Percentiles rank a stretch among this genome's conserved stretches.
Evolutionary conservation across 2,329 filamentous ascomycete genomes (phyloP).

Genomic region (Sporothrix pseudoabietina): DNA sequence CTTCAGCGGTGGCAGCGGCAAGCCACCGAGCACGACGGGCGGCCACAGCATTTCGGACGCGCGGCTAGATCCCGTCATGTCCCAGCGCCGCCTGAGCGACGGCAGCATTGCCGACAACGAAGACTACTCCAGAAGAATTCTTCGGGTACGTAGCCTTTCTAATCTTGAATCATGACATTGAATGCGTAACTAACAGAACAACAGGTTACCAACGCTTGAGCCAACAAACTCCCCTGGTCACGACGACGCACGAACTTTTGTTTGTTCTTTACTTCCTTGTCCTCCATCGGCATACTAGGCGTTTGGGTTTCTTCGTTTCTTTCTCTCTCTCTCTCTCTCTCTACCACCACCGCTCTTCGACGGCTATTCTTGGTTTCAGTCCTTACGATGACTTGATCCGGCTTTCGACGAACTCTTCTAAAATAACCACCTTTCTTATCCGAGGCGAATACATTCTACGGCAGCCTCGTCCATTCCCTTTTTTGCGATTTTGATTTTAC

Average conservation of each 20-base stretch:
- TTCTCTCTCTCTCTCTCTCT: constrained; percentile 16
- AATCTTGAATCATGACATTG: constrained; percentile 31
- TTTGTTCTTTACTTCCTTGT: constrained; percentile 43
- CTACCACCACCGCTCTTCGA: not conserved
- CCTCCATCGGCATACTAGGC: constrained; percentile 45
- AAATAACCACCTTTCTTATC: not conserved
- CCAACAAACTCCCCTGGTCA: constrained; percentile 32
- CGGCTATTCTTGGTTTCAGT: not conserved
- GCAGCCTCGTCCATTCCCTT: constrained; percentile 26
- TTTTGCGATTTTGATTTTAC: constrained; percentile 6
- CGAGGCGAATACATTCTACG: not conserved
- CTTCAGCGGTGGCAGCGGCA: constrained; percentile 60
- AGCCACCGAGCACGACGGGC: constrained; percentile 64
- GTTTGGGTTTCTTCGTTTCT: constrained; percentile 40
- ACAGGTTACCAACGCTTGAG: constrained; percentile 63
- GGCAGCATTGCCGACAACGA: constrained; percentile 97
- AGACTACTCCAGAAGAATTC: constrained; percentile 93
- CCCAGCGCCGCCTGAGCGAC: constrained; percentile 81
- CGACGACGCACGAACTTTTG: constrained; percentile 46
- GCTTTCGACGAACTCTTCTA: constrained; percentile 12
- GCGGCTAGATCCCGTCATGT: constrained; percentile 83
- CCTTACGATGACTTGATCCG: not conserved
- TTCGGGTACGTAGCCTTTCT: constrained; percentile 68
- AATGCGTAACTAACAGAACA: not conserved
- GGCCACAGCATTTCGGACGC: constrained; percentile 75